phyloP scores from a whole-genome alignment of 2,329 filamentous ascomycete genomes.

The Aspergillus ochraceoroseus region DNA sequence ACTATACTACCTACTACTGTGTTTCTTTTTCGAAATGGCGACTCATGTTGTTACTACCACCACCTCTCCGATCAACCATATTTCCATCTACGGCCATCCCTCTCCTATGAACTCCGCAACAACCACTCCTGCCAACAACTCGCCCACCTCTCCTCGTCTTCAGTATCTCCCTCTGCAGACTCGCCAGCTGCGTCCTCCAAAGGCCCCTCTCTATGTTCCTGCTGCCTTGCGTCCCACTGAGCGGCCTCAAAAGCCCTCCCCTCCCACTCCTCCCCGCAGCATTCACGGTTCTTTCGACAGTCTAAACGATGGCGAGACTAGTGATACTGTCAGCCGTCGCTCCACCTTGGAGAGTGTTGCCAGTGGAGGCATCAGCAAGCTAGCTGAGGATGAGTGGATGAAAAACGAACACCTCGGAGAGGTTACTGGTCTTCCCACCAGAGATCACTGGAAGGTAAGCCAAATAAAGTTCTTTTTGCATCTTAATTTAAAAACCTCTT shows the following conservation, averaged over 20 bases:
- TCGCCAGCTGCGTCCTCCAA: constrained; percentile 56
- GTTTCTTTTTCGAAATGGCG: constrained; percentile 24
- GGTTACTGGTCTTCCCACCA: constrained; percentile 56
- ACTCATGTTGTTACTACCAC: constrained; percentile 33
- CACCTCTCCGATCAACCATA: constrained; percentile 28
- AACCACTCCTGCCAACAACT: constrained; percentile 52
- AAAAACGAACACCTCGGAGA: constrained; percentile 51
- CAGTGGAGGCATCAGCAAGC: constrained; percentile 41
- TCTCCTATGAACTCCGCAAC: constrained; percentile 46
- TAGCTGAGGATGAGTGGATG: constrained; percentile 51
- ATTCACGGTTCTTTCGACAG: constrained; percentile 53
- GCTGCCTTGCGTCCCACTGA: constrained; percentile 59
- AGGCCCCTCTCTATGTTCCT: constrained; percentile 59
- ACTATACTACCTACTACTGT: background rate
- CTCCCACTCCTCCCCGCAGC: constrained; percentile 50
- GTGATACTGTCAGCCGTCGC: constrained; percentile 36
- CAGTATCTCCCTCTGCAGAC: constrained; percentile 44
- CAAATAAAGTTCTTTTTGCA: constrained; percentile 1
- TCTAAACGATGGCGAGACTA: constrained; percentile 35
- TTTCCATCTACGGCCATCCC: constrained; percentile 39
- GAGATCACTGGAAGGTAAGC: constrained; percentile 62
- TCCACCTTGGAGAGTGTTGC: constrained; percentile 41
- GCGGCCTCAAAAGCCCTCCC: constrained; percentile 44
- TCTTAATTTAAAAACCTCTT: too few relatives aligned
- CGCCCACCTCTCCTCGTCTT: constrained; percentile 49